These are phyloP conservation scores for Spergularia marina DNA, from an alignment of 148 eudicot species.

Conservation along the genomic window DNA sequence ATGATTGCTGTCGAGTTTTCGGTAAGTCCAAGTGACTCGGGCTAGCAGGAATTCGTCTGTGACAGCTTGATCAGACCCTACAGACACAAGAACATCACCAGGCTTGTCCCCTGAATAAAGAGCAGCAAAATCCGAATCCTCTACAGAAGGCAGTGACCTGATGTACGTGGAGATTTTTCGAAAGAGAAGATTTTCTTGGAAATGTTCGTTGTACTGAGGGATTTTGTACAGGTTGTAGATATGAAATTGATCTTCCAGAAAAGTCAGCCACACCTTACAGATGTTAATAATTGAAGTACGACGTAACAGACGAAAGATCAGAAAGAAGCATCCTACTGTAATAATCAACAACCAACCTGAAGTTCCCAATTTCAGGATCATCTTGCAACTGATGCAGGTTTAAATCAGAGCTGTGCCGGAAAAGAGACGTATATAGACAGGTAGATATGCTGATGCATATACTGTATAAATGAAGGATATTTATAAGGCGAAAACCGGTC, in stretches of 20 bases:
- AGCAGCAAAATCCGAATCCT: conserved; percentile 55
- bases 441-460: neutral
- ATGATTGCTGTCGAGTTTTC: conserved; percentile 15
- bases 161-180: conserved; percentile 47
- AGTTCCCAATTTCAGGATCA: conserved; percentile 13
- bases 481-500: neutral
- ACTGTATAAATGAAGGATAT: conserved; percentile 8
- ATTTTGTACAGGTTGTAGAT: conserved; percentile 48
- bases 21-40: conserved; percentile 43
- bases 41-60: conserved; percentile 46
- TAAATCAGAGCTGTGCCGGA: neutral
- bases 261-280: conserved; percentile 20
- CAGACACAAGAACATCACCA: conserved; percentile 45
- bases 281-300: conserved; percentile 35
- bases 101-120: conserved; percentile 51
- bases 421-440: neutral
- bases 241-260: conserved; percentile 34
- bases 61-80: conserved; percentile 42
- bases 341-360: conserved; percentile 13
- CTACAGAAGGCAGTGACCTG: conserved; percentile 44
- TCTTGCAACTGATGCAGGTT: neutral
- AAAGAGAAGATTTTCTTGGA: conserved; percentile 54
- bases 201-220: conserved; percentile 48
- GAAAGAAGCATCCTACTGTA: conserved; percentile 2
- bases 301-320: conserved; percentile 28